These are phyloP conservation scores for Tolypocladium guangdongense DNA, from an alignment of 2,329 filamentous ascomycete genomes.

Conservation along the genomic window DNA sequence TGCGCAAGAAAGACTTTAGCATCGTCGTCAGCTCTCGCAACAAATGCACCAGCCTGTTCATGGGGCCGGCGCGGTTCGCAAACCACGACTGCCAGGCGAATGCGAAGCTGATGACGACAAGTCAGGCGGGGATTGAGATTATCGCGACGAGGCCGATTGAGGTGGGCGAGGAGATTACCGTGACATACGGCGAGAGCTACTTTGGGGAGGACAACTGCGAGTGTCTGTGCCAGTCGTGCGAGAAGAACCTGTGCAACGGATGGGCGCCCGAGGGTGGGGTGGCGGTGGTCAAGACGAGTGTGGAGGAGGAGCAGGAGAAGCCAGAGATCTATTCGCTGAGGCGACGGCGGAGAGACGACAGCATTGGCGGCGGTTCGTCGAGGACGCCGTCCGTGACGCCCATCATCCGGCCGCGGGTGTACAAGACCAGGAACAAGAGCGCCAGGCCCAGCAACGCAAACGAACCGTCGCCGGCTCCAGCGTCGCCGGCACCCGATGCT, in stretches of 20 bases:
- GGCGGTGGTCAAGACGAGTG: constrained; percentile 34
- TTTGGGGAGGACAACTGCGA: constrained; percentile 94
- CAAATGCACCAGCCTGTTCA: constrained; percentile 83
- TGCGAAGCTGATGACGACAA: constrained; percentile 73
- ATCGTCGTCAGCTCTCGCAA: constrained; percentile 90
- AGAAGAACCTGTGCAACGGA: constrained; percentile 63
- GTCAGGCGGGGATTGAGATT: constrained; percentile 81
- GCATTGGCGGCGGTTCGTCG: constrained; percentile 33
- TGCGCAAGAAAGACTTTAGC: constrained; percentile 86
- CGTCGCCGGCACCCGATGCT: constrained; percentile 13
- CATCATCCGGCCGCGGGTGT: constrained; percentile 40
- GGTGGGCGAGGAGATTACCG: constrained; percentile 88
- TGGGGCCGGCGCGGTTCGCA: constrained; percentile 89
- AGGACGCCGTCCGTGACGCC: constrained; percentile 47
- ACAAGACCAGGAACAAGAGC: constrained; percentile 25
- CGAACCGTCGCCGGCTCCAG: constrained; percentile 20
- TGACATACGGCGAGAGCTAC: constrained; percentile 91
- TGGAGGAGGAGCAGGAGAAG: constrained; percentile 37
- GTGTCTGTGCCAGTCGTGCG: constrained; percentile 83
- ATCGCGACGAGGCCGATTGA: constrained; percentile 73
- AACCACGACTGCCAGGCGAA: constrained; percentile 97
- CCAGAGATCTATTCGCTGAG: constrained; percentile 45
- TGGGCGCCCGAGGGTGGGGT: constrained; percentile 54
- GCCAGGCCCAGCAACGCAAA: constrained; percentile 20
- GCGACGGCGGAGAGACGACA: constrained; percentile 39